Percentiles rank a stretch among this genome's conserved stretches.
Conservation (phyloP, 106 monocot genomes). For the Dendrobium chrysotoxum region DNA sequence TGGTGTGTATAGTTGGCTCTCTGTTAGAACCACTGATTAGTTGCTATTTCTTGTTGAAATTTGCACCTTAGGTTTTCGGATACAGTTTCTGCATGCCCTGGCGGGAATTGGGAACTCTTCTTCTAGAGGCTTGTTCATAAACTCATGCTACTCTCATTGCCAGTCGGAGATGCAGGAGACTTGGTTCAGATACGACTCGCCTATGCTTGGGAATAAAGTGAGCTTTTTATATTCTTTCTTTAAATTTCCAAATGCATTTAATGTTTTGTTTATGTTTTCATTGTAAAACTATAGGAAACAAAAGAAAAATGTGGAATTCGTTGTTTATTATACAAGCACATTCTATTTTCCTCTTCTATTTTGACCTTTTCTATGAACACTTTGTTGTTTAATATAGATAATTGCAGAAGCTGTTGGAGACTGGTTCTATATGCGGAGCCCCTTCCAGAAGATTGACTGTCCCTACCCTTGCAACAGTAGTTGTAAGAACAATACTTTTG, state of each 20-base stretch:
- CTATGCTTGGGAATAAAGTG: slow-evolving; percentile 36
- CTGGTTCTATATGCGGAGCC: slow-evolving; percentile 36
- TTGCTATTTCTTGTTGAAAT: neutral
- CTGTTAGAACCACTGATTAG: too few species aligned
- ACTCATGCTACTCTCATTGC: slow-evolving; percentile 65
- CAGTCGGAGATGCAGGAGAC: slow-evolving; percentile 56
- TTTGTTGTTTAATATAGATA: slow-evolving; percentile 19
- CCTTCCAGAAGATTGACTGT: slow-evolving; percentile 57
- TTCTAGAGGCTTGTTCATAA: slow-evolving; percentile 48
- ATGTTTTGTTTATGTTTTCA: neutral
- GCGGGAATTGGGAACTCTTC: slow-evolving; percentile 19
- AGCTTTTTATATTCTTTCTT: slow-evolving; percentile 6
- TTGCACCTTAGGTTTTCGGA: slow-evolving; percentile 33
- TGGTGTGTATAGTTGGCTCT: too few species aligned
- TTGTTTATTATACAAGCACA: neutral
- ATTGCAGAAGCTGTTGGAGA: slow-evolving; percentile 61
- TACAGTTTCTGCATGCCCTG: slow-evolving; percentile 36
- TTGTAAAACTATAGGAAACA: too few species aligned
- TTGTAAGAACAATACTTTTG: slow-evolving; percentile 40
- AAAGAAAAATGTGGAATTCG: neutral
- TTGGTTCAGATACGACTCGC: slow-evolving; percentile 44
- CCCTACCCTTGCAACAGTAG: slow-evolving; percentile 58
- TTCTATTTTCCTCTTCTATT: neutral
- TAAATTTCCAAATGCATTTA: neutral
- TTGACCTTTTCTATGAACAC: neutral